Evolutionary conservation across 306 rosid genomes (phyloP).

Genomic region (Cyclanthera cordifolia): DNA sequence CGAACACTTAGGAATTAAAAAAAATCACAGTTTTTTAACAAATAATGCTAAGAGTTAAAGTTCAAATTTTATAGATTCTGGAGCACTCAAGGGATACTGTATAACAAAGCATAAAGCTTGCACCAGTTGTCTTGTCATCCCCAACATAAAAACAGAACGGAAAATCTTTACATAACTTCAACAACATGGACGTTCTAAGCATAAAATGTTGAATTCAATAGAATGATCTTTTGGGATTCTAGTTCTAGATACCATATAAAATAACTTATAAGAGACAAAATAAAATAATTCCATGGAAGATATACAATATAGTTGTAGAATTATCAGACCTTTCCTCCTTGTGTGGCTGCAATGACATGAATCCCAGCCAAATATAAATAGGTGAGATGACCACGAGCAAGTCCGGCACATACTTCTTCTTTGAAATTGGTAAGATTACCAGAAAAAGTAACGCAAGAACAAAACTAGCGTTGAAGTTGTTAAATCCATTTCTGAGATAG

Average conservation of each 20-base stretch:
- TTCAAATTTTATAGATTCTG: background rate
- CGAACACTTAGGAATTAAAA: too few relatives aligned
- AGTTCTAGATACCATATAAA: background rate
- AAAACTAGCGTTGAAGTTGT: conserved; percentile 79
- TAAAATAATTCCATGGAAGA: background rate
- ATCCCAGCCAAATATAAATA: conserved; percentile 71
- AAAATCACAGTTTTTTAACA: background rate
- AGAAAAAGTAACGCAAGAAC: conserved; percentile 75
- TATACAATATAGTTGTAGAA: background rate
- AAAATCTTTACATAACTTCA: background rate
- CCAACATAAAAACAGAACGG: background rate
- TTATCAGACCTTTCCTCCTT: conserved; percentile 82
- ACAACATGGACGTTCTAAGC: background rate
- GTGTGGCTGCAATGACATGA: conserved; percentile 95
- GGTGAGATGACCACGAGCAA: conserved; percentile 81
- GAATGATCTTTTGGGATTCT: background rate
- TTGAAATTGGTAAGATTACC: conserved; percentile 55
- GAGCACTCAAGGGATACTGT: background rate
- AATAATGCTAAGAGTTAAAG: conserved; percentile 2
- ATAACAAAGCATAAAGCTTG: background rate
- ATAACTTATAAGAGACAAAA: background rate
- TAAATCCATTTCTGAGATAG: conserved; percentile 88
- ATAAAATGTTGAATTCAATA: background rate
- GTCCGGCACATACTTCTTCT: conserved; percentile 66
- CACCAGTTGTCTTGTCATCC: background rate